These are phyloP conservation scores for Verticillium dahliae DNA, from an alignment of 2,329 filamentous ascomycete genomes.

Conservation along the genomic window DNA sequence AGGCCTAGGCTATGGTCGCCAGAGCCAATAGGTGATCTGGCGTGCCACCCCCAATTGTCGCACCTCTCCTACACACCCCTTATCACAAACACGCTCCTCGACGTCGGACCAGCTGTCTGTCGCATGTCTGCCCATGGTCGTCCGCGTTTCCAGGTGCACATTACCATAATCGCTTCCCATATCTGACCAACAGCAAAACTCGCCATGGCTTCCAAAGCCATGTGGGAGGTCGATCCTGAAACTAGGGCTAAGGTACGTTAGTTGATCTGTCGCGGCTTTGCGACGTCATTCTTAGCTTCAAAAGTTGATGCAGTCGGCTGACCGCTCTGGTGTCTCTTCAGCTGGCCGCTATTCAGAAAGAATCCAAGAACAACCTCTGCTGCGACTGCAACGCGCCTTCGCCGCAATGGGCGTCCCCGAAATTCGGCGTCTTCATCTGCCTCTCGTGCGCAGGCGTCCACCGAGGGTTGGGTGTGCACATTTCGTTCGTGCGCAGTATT, in stretches of 20 bases:
- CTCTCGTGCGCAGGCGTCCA: conserved; percentile 92
- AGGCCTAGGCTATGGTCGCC: not conserved
- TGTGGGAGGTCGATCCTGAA: conserved; percentile 99
- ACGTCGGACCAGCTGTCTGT: not conserved
- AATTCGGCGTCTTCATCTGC: conserved; percentile 98
- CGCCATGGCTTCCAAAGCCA: conserved; percentile 62
- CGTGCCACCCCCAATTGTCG: not conserved
- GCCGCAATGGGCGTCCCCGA: conserved; percentile 96
- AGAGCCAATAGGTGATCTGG: not conserved
- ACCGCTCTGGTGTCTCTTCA: conserved; percentile 27
- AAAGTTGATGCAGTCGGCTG: not conserved
- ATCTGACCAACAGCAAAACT: not conserved
- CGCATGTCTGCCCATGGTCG: not conserved
- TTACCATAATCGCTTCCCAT: conserved; percentile 9
- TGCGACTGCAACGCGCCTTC: conserved; percentile 94
- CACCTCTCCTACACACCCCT: not conserved
- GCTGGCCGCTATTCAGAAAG: conserved; percentile 88
- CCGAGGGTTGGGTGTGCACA: conserved; percentile 91
- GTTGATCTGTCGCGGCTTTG: not conserved
- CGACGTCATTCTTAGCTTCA: not conserved
- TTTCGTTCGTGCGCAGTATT: conserved; percentile 94
- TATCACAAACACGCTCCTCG: not conserved
- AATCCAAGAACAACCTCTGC: conserved; percentile 80
- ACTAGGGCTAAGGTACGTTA: conserved; percentile 79
- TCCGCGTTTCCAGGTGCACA: not conserved